A percentile compares a stretch with the other conserved stretches of the same genome.
phyloP scores from a whole-genome alignment of 768 basidiomycete species.

The Podaxis sp. region DNA sequence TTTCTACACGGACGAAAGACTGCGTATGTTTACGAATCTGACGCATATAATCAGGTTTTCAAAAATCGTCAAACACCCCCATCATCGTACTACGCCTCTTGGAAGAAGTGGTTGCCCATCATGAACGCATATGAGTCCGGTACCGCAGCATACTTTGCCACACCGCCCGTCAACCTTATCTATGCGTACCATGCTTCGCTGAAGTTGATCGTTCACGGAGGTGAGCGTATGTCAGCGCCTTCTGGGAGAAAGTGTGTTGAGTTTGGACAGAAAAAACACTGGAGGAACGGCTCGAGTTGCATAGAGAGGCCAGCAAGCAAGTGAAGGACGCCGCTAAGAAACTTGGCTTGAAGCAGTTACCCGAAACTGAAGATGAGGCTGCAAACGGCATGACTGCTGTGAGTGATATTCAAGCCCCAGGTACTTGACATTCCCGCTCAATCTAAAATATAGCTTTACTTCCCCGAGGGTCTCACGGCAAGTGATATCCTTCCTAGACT shows the following conservation, averaged over 20 bases:
- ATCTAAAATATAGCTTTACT: constrained; percentile 52
- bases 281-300: constrained; percentile 71
- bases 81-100: constrained; percentile 81
- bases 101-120: constrained; percentile 92
- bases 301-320: constrained; percentile 61
- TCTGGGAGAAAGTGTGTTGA: not conserved
- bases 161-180: constrained; percentile 91
- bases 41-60: constrained; percentile 10
- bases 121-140: constrained; percentile 92
- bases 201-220: constrained; percentile 48
- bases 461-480: constrained; percentile 75
- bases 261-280: constrained; percentile 27
- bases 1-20: not conserved
- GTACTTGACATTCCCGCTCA: not conserved
- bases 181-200: constrained; percentile 88
- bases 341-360: constrained; percentile 73
- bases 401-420: constrained; percentile 12
- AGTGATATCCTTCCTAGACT: constrained; percentile 76
- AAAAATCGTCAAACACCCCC: constrained; percentile 58
- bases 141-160: constrained; percentile 86
- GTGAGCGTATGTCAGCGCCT: not conserved
- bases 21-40: not conserved
- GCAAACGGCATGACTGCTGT: constrained; percentile 97
- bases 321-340: constrained; percentile 63
- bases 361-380: constrained; percentile 52